phyloP scores from a whole-genome alignment of 1,284 basidiomycete species.

The Jaminaea rosea region DNA sequence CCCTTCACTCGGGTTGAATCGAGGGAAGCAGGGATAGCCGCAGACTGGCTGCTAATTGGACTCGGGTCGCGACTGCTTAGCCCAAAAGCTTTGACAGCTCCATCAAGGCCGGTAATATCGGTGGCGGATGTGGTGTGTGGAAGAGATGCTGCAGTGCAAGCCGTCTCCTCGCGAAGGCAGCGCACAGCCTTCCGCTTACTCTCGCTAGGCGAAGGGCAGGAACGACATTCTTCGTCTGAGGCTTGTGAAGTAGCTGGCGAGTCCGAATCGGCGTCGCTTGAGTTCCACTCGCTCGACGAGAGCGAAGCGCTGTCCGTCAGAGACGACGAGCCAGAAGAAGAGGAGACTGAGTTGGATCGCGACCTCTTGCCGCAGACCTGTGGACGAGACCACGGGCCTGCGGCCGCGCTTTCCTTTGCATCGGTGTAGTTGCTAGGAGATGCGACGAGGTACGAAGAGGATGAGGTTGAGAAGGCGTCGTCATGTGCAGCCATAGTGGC shows the following conservation, averaged over 20 bases:
- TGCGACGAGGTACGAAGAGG: too few species aligned
- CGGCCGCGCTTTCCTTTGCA: too few species aligned
- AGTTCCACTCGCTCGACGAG: neutral
- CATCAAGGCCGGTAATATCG: neutral
- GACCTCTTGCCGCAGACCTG: constrained; percentile 10
- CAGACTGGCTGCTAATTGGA: neutral
- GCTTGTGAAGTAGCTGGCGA: neutral
- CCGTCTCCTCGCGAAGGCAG: neutral
- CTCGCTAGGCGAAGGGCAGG: neutral
- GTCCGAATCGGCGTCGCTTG: neutral
- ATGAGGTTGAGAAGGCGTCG: too few species aligned
- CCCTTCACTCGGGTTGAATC: constrained; percentile 50
- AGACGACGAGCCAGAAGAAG: constrained; percentile 1
- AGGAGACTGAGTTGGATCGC: constrained; percentile 7
- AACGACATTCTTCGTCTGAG: neutral
- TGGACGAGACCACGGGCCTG: too few species aligned
- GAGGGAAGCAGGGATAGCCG: neutral
- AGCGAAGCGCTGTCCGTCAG: constrained; percentile 1
- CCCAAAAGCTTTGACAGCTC: neutral
- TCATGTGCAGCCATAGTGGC: too few species aligned
- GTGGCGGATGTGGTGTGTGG: neutral
- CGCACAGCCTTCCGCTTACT: neutral
- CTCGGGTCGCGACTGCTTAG: neutral
- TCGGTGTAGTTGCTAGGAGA: too few species aligned
- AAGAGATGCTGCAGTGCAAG: neutral